Base-by-base conservation (phyloP, 2,329 filamentous ascomycete species). In the Sclerotinia subarctica region DNA sequence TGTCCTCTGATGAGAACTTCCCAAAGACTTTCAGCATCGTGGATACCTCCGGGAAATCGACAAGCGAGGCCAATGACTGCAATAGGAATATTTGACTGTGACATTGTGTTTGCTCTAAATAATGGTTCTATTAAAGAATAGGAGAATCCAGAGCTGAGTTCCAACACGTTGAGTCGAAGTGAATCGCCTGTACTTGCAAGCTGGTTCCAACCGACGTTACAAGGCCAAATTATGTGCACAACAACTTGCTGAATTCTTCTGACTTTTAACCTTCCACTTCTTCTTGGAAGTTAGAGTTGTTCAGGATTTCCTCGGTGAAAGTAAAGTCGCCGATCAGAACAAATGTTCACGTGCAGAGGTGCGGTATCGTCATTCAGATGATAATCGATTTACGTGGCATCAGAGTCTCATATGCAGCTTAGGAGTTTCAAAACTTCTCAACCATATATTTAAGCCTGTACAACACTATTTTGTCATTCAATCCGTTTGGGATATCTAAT, bases 1-100 rank as follows among this genome's bases (percentile, higher is more conserved):
- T 92, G 83, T 17, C 90, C 90, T 77, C 89, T 87, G 75, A 87
- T 85, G 26, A 93, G 82, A 10, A 93, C 81, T 68, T 77, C 74
- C 77, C 77, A 78, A 58, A 78, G 76, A 60, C 77, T 75, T 15
- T 32, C 26, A 15, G 59, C 26, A 24, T 51, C 21, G 13, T 32
- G 17, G 17, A 26, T 32, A 51, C 21, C 46, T 17, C 59, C 46
- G 19, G 59, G 59, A 19, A 63, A 63, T 24, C 46, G 26, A 24
- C 59, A 63, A 52, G n/a, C 59, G 5, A 52, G 8, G 2, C 59
- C 59, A 6, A 63, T 38, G n/a, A 63, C 24, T 38, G 59, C 46
- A 24, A 63, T 51, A 21, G 47, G 29, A 15, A 38, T 52, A 11
- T 46, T 26, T 62, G 64, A 82, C 13, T 58, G 21, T 13, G 29